Evolutionary conservation across 345 rosid species (phyloP), one percentile per base, ranked within the genome.

Genomic region (Gossypium arboreum): DNA sequence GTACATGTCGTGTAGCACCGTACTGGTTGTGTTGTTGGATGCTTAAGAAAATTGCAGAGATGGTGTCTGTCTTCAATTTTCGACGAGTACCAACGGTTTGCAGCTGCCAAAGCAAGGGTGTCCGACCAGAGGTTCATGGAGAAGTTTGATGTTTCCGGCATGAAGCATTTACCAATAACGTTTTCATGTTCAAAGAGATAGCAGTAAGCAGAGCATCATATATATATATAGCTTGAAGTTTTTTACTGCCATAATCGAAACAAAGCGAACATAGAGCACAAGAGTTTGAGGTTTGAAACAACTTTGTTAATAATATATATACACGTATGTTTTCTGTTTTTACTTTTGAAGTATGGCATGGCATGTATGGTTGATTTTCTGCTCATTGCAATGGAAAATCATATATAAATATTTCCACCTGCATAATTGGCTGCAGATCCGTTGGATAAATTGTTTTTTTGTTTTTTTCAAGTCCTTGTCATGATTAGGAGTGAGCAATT

Each of bases 11-110:
- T 54, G 68, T 84, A 89, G 91, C 93, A 87, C 60, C 91, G 93
- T 4, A 87, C 93, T 0, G 91, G 93, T 24, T 86, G 91, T 67
- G 75, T 86, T 29, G 91, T 77, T 65, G 93, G 93, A 8, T 87
- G 93, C 87, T 74, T 85, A n/a, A 84, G 91, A 67, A 89, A 87
- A 68, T 51, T 86, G 79, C 93, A 89, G 72, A 84, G 79, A 73
- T 87, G 93, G 93, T 89, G 91, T 71, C 74, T 87, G 4, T 74
- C 93, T 52, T 84, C 88, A 0, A 80, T 89, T 29, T 85, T 89
- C 50, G 91, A 84, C 1, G 93, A 89, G 80, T 87, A 89, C 87
- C 88, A 81, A 80, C 74, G 87, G 63, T 84, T 86, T 70, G 93
- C 93, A 0, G 88, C 82, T 0, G 82, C 86, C 7, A 89, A 87